Evolutionary conservation across 2,329 filamentous ascomycete genomes (phyloP).

Genomic region (Aureobasidium sp.): DNA sequence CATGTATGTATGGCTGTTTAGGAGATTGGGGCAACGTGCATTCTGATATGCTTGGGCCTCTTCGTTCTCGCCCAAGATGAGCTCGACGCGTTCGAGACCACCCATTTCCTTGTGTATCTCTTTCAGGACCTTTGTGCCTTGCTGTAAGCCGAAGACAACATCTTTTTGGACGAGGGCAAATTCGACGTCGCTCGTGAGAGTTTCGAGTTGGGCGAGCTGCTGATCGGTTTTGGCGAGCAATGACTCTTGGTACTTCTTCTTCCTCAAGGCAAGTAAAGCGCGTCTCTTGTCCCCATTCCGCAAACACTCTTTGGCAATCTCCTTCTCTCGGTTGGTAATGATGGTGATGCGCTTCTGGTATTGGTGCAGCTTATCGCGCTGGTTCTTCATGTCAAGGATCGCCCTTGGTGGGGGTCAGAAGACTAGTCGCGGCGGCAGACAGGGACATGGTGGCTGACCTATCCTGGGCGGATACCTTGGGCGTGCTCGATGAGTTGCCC

Average conservation of each 20-base stretch:
- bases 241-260: conserved; percentile 95
- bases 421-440: background rate
- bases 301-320: conserved; percentile 75
- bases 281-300: conserved; percentile 68
- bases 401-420: conserved; percentile 50
- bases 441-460: conserved; percentile 50
- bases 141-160: conserved; percentile 82
- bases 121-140: conserved; percentile 80
- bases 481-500: conserved; percentile 52
- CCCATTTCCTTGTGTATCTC: conserved; percentile 96
- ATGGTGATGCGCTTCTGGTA: conserved; percentile 86
- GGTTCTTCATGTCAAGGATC: conserved; percentile 94
- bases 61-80: conserved; percentile 84
- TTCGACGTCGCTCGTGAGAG: conserved; percentile 80
- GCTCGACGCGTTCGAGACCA: conserved; percentile 86
- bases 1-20: background rate
- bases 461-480: conserved; percentile 71
- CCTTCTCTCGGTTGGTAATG: conserved; percentile 79
- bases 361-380: conserved; percentile 93
- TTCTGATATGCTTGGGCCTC: conserved; percentile 88
- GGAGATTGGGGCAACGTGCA: conserved; percentile 40
- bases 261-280: conserved; percentile 78
- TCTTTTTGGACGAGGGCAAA: conserved; percentile 97
- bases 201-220: conserved; percentile 89
- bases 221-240: conserved; percentile 81